Conservation (phyloP, 768 basidiomycete genomes). For the Amanita molliuscula region DNA sequence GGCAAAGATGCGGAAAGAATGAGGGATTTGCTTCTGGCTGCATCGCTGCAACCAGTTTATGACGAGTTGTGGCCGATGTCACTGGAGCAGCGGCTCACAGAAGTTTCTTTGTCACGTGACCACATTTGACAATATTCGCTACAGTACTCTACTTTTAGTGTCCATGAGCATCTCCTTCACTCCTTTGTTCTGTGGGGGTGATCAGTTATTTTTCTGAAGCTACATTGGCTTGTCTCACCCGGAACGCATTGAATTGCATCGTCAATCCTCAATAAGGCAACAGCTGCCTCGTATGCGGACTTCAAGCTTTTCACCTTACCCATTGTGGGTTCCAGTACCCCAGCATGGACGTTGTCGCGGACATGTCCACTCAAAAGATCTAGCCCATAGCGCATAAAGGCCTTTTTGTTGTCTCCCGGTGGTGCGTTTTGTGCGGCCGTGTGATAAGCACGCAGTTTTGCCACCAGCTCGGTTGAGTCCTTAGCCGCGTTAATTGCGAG, state of each 20-base stretch:
- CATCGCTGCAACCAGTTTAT: slow-evolving; percentile 24
- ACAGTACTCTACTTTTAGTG: slow-evolving; percentile 31
- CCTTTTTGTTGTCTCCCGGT: slow-evolving; percentile 84
- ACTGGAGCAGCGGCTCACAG: neutral
- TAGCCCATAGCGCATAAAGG: slow-evolving; percentile 83
- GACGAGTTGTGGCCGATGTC: neutral
- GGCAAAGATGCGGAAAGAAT: slow-evolving; percentile 47
- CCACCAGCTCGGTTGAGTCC: slow-evolving; percentile 94
- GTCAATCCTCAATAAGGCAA: slow-evolving; percentile 89
- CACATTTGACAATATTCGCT: neutral
- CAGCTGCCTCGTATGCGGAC: slow-evolving; percentile 93
- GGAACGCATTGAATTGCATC: slow-evolving; percentile 90
- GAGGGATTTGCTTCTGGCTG: slow-evolving; percentile 42
- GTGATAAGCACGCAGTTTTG: slow-evolving; percentile 94
- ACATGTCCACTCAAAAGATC: slow-evolving; percentile 93
- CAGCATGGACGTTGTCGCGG: slow-evolving; percentile 88
- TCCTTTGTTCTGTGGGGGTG: slow-evolving; percentile 48
- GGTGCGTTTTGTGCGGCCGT: slow-evolving; percentile 93
- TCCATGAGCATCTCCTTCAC: slow-evolving; percentile 66
- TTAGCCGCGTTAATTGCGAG: slow-evolving; percentile 98
- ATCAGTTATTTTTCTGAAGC: neutral
- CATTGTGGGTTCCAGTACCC: slow-evolving; percentile 92
- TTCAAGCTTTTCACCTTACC: slow-evolving; percentile 97
- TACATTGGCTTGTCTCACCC: slow-evolving; percentile 35
- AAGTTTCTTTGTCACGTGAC: slow-evolving; percentile 3